phyloP scores from a whole-genome alignment of 1,139 yeast species.

The Protomyces arabidopsidicola region DNA sequence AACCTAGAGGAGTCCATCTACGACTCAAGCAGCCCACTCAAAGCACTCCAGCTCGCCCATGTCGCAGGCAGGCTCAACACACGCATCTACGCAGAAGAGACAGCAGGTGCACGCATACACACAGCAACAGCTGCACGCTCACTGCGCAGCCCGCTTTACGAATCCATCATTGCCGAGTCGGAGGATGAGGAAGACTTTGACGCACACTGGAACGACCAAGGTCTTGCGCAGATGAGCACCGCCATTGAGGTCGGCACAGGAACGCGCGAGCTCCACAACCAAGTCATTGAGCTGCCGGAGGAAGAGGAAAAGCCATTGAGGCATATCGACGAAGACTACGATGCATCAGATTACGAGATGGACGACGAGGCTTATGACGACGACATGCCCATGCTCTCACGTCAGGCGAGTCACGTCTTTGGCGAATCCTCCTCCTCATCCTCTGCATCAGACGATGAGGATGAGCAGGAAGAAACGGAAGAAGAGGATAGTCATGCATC shows the following conservation, averaged over 20 bases:
- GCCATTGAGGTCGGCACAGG: background rate
- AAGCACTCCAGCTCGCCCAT: slow-evolving; percentile 3
- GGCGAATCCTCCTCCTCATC: background rate
- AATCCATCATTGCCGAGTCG: background rate
- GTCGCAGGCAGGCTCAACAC: slow-evolving; percentile 14
- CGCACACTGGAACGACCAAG: background rate
- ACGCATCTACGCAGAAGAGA: slow-evolving; percentile 10
- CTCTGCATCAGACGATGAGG: background rate
- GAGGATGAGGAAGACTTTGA: background rate
- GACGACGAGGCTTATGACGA: background rate
- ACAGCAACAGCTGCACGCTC: background rate
- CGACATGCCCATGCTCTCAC: slow-evolving; percentile 22
- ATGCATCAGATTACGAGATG: background rate
- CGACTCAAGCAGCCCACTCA: slow-evolving; percentile 23
- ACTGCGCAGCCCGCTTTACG: background rate
- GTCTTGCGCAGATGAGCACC: background rate
- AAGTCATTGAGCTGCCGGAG: background rate
- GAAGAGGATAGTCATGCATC: background rate
- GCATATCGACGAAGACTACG: background rate
- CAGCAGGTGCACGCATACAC: background rate
- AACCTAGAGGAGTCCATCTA: slow-evolving; percentile 9
- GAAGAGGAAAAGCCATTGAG: background rate
- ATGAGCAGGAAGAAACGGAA: background rate
- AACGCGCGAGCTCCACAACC: background rate
- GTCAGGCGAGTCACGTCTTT: slow-evolving; percentile 6